phyloP scores from a whole-genome alignment of 371 early-diverging fungal species.

The Lichtheimia corymbifera region DNA sequence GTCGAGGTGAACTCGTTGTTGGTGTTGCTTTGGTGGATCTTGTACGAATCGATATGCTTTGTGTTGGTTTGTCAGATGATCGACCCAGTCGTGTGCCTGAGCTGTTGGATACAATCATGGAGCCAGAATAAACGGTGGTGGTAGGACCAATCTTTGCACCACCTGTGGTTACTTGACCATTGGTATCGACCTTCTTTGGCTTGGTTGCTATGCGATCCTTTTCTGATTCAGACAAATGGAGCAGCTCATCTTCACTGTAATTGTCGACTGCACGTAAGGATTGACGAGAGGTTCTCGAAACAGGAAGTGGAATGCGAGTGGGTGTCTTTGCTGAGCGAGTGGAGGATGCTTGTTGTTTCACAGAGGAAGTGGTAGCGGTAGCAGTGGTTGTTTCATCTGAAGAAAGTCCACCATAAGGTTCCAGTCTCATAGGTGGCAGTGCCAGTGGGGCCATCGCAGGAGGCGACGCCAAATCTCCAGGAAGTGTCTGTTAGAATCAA shows the following conservation, averaged over 20 bases:
- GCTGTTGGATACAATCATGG: slow-evolving; percentile 15
- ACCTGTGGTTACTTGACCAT: slow-evolving; percentile 2
- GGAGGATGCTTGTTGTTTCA: slow-evolving; percentile 3
- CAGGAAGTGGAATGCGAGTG: slow-evolving; percentile 31
- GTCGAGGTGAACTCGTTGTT: not conserved
- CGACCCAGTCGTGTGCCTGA: slow-evolving; percentile 4
- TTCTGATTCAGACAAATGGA: slow-evolving; percentile 15
- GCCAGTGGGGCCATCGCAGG: slow-evolving; percentile 38
- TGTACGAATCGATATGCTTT: slow-evolving; percentile 6
- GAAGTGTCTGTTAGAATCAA: slow-evolving; percentile 33
- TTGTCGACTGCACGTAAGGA: slow-evolving; percentile 12
- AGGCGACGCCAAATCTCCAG: slow-evolving; percentile 39
- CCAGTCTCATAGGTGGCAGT: slow-evolving; percentile 52
- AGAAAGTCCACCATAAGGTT: slow-evolving; percentile 31
- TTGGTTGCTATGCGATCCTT: slow-evolving; percentile 10
- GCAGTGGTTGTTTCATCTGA: slow-evolving; percentile 10
- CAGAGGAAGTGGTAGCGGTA: not conserved
- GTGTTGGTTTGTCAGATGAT: slow-evolving; percentile 1
- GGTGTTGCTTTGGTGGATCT: not conserved
- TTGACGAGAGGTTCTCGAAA: slow-evolving; percentile 20
- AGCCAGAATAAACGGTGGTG: slow-evolving; percentile 25
- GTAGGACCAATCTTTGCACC: slow-evolving; percentile 23
- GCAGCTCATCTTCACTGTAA: slow-evolving; percentile 22
- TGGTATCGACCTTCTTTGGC: not conserved
- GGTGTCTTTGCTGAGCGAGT: slow-evolving; percentile 28